These are phyloP conservation scores for Musa itinerans DNA, from an alignment of 176 grass and related monocot species.

Conservation along the genomic window DNA sequence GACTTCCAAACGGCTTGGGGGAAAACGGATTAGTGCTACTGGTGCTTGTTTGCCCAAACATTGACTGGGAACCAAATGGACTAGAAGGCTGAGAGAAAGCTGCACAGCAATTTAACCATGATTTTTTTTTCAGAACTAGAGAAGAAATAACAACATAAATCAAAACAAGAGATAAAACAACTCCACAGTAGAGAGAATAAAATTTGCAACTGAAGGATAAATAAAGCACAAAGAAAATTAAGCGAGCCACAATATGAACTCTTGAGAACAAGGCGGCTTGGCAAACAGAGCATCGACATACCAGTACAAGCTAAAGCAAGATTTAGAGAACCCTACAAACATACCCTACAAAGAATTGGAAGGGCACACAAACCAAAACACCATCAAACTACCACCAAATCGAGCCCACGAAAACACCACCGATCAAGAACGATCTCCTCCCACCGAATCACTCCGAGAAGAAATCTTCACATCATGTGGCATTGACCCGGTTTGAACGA, in stretches of 20 bases:
- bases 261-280: no score
- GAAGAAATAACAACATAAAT: no score
- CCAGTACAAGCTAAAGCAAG: background rate
- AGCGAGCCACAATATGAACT: no score
- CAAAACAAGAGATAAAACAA: no score
- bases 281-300: background rate
- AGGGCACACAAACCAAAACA: background rate
- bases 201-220: no score
- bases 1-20: conserved; percentile 67
- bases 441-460: background rate
- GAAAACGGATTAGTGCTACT: conserved; percentile 53
- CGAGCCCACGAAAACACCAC: background rate
- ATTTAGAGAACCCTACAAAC: background rate
- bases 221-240: no score
- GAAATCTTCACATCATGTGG: background rate
- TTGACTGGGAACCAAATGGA: conserved; percentile 42
- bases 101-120: background rate
- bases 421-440: background rate
- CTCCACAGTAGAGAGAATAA: no score
- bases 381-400: background rate
- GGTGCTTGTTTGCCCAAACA: conserved; percentile 46
- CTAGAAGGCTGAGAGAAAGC: conserved; percentile 54
- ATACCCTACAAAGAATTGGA: no score
- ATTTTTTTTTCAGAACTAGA: background rate
- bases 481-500: no score